These are phyloP conservation scores for Nigrospora osmanthi DNA, from an alignment of 2,329 filamentous ascomycete species.

Conservation along the genomic window DNA sequence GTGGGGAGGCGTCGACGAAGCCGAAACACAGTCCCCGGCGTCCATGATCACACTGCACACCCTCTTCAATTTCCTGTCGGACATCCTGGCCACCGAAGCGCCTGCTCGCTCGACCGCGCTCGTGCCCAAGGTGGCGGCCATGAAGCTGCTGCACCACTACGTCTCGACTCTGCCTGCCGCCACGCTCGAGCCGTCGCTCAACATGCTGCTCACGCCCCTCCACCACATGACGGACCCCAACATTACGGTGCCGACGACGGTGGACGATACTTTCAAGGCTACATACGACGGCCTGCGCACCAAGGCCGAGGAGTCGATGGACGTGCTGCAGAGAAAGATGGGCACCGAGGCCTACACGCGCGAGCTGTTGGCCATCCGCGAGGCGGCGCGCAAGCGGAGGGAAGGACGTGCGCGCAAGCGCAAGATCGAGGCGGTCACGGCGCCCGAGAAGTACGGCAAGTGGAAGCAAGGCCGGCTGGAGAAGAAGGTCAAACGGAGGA, in stretches of 20 bases:
- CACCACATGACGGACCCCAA: constrained; percentile 78
- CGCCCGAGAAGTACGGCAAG: constrained; percentile 69
- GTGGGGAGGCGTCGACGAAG: constrained; percentile 22
- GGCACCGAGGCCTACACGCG: constrained; percentile 75
- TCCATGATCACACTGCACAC: constrained; percentile 52
- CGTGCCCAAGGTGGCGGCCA: constrained; percentile 65
- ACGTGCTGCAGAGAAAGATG: constrained; percentile 74
- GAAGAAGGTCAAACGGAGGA: constrained; percentile 75
- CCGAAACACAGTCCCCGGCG: constrained; percentile 24
- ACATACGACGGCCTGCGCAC: constrained; percentile 64
- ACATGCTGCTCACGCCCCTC: constrained; percentile 52
- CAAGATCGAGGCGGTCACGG: constrained; percentile 76
- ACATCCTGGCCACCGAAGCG: constrained; percentile 70
- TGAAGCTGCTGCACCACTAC: constrained; percentile 67
- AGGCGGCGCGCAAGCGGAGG: constrained; percentile 62
- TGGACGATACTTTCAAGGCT: constrained; percentile 60
- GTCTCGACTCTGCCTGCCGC: constrained; percentile 51
- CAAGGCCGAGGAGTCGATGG: constrained; percentile 70
- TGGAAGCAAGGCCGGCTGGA: constrained; percentile 80
- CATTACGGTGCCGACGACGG: constrained; percentile 63
- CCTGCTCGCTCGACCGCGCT: constrained; percentile 56
- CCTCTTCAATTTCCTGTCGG: constrained; percentile 70
- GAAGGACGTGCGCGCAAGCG: constrained; percentile 74
- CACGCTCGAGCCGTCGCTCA: constrained; percentile 54
- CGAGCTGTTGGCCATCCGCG: constrained; percentile 64